These are phyloP conservation scores for Talaromyces sp. DNA, from an alignment of 2,329 filamentous ascomycete species.

Conservation along the genomic window DNA sequence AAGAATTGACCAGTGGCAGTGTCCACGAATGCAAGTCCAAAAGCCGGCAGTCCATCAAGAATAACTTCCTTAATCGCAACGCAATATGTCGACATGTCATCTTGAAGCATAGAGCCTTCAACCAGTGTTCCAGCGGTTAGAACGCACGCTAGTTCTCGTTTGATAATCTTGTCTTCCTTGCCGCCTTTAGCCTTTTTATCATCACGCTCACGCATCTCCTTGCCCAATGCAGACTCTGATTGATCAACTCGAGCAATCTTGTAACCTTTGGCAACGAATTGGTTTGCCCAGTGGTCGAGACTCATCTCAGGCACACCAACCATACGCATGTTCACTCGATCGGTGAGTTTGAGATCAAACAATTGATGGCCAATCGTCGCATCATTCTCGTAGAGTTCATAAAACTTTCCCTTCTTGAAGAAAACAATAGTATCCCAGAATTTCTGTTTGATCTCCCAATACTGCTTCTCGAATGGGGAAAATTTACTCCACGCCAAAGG, in stretches of 20 bases:
- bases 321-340: slow-evolving; percentile 99
- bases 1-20: slow-evolving; percentile 95
- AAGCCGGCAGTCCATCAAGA: slow-evolving; percentile 70
- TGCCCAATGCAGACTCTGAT: slow-evolving; percentile 90
- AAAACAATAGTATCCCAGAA: slow-evolving; percentile 97
- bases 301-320: slow-evolving; percentile 95
- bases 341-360: slow-evolving; percentile 96
- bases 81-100: slow-evolving; percentile 96
- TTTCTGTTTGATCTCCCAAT: slow-evolving; percentile 99
- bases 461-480: slow-evolving; percentile 94
- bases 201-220: slow-evolving; percentile 96
- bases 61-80: slow-evolving; percentile 83
- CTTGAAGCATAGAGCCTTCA: slow-evolving; percentile 93
- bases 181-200: slow-evolving; percentile 53
- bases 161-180: slow-evolving; percentile 91
- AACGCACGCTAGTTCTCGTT: slow-evolving; percentile 83
- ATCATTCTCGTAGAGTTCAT: slow-evolving; percentile 96
- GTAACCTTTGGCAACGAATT: slow-evolving; percentile 96
- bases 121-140: slow-evolving; percentile 90
- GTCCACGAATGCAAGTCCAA: slow-evolving; percentile 91
- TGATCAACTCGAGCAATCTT: slow-evolving; percentile 97
- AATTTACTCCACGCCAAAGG: slow-evolving; percentile 76
- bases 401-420: slow-evolving; percentile 99
- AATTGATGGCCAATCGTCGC: slow-evolving; percentile 93
- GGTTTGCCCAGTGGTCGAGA: slow-evolving; percentile 94